A percentile compares a stretch with the other conserved stretches of the same genome.
Evolutionary conservation across 2,329 filamentous ascomycete genomes (phyloP).

Genomic region (Penicillium capsulatum): DNA sequence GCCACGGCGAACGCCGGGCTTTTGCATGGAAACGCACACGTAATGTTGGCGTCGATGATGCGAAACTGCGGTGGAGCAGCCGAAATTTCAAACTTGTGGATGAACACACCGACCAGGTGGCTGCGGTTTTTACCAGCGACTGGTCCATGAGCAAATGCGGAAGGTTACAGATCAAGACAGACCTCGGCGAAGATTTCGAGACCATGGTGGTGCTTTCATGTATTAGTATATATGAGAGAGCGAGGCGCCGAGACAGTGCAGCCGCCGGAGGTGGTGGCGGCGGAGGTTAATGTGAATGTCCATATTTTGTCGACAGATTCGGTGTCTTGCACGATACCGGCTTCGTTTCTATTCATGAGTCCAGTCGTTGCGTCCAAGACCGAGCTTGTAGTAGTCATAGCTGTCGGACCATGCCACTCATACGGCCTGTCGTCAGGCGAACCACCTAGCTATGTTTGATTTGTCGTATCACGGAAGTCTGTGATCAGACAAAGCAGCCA

Average conservation of each 20-base stretch:
- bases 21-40: conserved; percentile 31
- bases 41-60: conserved; percentile 18
- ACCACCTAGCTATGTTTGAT: no score
- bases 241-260: conserved; percentile 8
- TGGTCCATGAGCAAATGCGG: conserved; percentile 11
- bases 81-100: conserved; percentile 29
- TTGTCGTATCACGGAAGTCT: no score
- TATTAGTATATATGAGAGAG: conserved; percentile 15
- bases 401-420: no score
- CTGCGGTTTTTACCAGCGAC: conserved; percentile 18
- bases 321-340: no score
- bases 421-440: no score
- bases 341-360: no score
- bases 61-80: conserved; percentile 9
- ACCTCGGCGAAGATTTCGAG: conserved; percentile 17
- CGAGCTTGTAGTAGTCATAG: no score
- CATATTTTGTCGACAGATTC: no score
- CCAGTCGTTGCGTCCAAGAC: no score
- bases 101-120: conserved; percentile 10
- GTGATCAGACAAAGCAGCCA: no score
- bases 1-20: conserved; percentile 9
- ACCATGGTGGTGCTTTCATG: conserved; percentile 17
- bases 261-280: conserved; percentile 11
- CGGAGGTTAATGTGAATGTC: conserved; percentile 1
- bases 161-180: conserved; percentile 14